Conservation (phyloP, 768 basidiomycete species). For the Amanita jacksonii region DNA sequence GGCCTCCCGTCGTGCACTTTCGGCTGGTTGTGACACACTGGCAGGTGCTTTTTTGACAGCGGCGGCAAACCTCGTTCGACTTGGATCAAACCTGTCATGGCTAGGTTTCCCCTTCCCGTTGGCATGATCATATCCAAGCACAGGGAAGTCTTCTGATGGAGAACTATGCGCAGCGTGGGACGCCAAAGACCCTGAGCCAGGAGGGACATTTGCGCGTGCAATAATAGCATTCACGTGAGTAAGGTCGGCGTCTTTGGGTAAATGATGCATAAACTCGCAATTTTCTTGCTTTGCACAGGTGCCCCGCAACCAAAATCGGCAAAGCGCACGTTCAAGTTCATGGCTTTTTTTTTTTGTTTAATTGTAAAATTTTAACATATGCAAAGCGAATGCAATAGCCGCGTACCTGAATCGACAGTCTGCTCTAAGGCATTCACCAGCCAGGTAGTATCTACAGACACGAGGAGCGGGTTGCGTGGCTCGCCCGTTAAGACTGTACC, state of each 20-base stretch:
- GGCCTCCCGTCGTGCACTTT: slow-evolving; percentile 41
- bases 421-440: slow-evolving; percentile 90
- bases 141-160: slow-evolving; percentile 65
- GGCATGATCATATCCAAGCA: slow-evolving; percentile 39
- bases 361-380: slow-evolving; percentile 7
- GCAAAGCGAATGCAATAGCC: not conserved
- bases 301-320: slow-evolving; percentile 96
- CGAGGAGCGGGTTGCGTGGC: slow-evolving; percentile 55
- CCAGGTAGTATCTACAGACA: slow-evolving; percentile 94
- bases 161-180: slow-evolving; percentile 26
- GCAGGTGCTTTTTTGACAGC: slow-evolving; percentile 71
- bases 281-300: slow-evolving; percentile 94
- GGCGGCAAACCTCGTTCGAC: slow-evolving; percentile 82
- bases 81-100: slow-evolving; percentile 58
- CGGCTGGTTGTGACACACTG: slow-evolving; percentile 17
- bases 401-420: slow-evolving; percentile 96
- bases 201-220: slow-evolving; percentile 52
- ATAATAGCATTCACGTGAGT: slow-evolving; percentile 58
- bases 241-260: slow-evolving; percentile 81
- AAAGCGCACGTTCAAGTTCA: slow-evolving; percentile 88
- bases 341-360: slow-evolving; percentile 62
- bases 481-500: slow-evolving; percentile 42
- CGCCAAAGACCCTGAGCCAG: slow-evolving; percentile 33
- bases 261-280: slow-evolving; percentile 93
- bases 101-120: slow-evolving; percentile 33